A percentile compares a stretch with the other conserved stretches of the same genome.
Conservation (phyloP, 2,329 filamentous ascomycete genomes). For the Rutstroemia sp. region DNA sequence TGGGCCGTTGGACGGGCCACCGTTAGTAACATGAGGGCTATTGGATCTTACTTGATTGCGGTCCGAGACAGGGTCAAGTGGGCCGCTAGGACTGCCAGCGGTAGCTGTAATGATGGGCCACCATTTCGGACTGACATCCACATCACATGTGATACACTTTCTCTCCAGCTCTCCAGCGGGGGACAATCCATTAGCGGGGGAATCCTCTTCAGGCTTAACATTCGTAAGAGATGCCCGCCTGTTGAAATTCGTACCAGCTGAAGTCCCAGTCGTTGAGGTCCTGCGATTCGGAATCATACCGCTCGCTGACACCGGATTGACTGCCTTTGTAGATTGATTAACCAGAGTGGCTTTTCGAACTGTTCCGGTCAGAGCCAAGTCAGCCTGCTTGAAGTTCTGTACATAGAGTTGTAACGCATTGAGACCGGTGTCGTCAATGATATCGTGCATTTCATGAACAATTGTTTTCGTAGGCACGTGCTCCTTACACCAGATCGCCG, state of each 20-base stretch:
- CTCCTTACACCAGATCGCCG: conserved; percentile 85
- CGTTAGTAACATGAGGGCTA: conserved; percentile 8
- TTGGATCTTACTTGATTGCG: not conserved
- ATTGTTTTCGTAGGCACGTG: conserved; percentile 66
- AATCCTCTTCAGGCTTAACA: conserved; percentile 22
- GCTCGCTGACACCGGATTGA: conserved; percentile 20
- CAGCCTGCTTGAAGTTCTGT: conserved; percentile 89
- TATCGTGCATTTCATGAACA: conserved; percentile 73
- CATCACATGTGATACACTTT: conserved; percentile 55
- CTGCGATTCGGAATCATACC: conserved; percentile 40
- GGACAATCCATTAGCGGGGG: not conserved
- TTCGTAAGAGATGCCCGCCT: conserved; percentile 23
- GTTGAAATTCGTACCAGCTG: conserved; percentile 16
- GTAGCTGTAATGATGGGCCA: conserved; percentile 35
- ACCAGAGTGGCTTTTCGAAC: conserved; percentile 76
- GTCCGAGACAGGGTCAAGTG: not conserved
- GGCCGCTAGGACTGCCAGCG: not conserved
- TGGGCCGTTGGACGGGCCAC: conserved; percentile 12
- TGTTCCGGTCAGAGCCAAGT: conserved; percentile 82
- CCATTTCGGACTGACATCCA: conserved; percentile 70
- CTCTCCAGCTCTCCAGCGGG: conserved; percentile 33
- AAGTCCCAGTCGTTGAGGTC: conserved; percentile 44
- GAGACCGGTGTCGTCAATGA: conserved; percentile 60
- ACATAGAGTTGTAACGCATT: conserved; percentile 83
- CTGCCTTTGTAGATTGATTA: conserved; percentile 32